Conservation (phyloP, 768 basidiomycete species). For the Grammothele lineata region DNA sequence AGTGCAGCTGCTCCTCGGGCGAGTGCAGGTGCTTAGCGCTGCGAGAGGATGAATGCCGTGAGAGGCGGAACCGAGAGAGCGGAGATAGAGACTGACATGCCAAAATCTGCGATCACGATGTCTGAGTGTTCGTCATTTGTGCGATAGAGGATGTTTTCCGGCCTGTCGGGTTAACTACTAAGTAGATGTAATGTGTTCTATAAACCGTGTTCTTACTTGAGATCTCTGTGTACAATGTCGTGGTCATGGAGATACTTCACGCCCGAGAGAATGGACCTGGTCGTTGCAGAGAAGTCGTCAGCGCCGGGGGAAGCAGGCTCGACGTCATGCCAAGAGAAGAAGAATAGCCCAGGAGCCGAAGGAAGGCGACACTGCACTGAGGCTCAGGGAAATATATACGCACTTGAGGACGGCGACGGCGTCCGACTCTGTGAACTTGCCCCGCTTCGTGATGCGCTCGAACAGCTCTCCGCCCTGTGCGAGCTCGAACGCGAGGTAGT, state of each 20-base stretch:
- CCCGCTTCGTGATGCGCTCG: constrained; percentile 75
- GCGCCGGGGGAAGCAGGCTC: too few species aligned
- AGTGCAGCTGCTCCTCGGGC: constrained; percentile 63
- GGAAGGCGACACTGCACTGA: too few species aligned
- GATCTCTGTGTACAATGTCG: constrained; percentile 93
- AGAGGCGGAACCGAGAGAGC: background rate
- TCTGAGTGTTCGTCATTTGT: constrained; percentile 73
- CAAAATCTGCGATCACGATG: constrained; percentile 95
- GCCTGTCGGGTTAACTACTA: constrained; percentile 42
- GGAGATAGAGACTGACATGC: constrained; percentile 59
- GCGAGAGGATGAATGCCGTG: background rate
- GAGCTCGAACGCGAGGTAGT: constrained; percentile 93
- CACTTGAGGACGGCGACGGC: constrained; percentile 75
- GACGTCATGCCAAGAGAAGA: too few species aligned
- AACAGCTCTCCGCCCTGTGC: constrained; percentile 95
- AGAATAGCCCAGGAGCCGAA: too few species aligned
- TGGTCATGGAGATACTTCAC: constrained; percentile 88
- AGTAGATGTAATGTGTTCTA: too few species aligned
- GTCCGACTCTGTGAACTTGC: constrained; percentile 92
- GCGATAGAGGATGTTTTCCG: constrained; percentile 94
- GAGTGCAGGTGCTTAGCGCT: constrained; percentile 83
- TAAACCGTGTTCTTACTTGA: constrained; percentile 86
- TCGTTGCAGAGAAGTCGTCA: background rate
- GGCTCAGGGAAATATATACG: constrained; percentile 22
- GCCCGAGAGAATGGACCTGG: constrained; percentile 76